phyloP scores from a whole-genome alignment of 805 yeast species.

The Cyberlindnera meyerae region DNA sequence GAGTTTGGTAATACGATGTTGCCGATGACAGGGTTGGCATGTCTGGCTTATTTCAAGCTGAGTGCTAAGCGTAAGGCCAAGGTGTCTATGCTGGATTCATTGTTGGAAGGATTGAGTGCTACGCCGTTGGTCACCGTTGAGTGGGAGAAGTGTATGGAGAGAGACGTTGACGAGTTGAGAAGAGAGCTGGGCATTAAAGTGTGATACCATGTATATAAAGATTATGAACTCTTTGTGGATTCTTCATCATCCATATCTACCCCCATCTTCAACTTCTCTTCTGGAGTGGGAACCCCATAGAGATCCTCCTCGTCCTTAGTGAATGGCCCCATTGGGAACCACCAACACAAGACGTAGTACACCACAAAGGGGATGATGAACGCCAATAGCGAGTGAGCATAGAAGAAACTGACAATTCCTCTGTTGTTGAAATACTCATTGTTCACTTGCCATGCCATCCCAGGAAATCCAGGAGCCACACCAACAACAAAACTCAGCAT shows the following conservation, averaged over 20 bases:
- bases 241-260: too few relatives aligned
- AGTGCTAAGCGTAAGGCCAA: constrained; percentile 57
- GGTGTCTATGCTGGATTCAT: constrained; percentile 49
- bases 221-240: too few relatives aligned
- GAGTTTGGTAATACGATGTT: constrained; percentile 90
- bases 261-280: constrained; percentile 20
- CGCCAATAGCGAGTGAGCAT: constrained; percentile 40
- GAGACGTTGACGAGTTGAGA: constrained; percentile 70
- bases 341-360: constrained; percentile 28
- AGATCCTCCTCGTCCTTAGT: constrained; percentile 36
- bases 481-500: constrained; percentile 35
- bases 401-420: constrained; percentile 39
- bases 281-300: constrained; percentile 34
- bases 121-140: constrained; percentile 80
- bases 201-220: too few relatives aligned
- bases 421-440: constrained; percentile 14
- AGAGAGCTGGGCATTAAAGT: constrained; percentile 53
- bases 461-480: constrained; percentile 48
- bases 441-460: constrained; percentile 35
- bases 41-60: constrained; percentile 82
- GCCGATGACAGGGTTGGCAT: constrained; percentile 90
- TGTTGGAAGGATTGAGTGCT: constrained; percentile 68
- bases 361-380: constrained; percentile 36
- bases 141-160: constrained; percentile 81
- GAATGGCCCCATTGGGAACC: constrained; percentile 19